These are phyloP conservation scores for Fusarium globosum DNA, from an alignment of 2,329 filamentous ascomycete genomes.

Conservation along the genomic window DNA sequence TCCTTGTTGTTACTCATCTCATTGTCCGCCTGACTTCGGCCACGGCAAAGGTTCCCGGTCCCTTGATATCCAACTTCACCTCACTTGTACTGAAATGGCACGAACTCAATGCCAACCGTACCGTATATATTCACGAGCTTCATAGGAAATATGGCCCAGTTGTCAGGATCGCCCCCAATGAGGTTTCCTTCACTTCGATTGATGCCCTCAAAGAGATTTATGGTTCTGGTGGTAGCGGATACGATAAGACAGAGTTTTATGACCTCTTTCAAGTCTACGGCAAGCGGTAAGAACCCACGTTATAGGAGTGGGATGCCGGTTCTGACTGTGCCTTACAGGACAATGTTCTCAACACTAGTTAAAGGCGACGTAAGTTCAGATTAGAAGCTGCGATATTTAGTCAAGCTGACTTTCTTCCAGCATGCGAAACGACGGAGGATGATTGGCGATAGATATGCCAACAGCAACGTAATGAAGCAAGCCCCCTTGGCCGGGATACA, in stretches of 20 bases:
- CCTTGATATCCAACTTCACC: slow-evolving; percentile 60
- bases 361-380: slow-evolving; percentile 60
- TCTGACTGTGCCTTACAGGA: slow-evolving; percentile 50
- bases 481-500: slow-evolving; percentile 67
- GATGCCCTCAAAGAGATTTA: slow-evolving; percentile 72
- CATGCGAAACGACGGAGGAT: slow-evolving; percentile 72
- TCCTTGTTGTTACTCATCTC: slow-evolving; percentile 45
- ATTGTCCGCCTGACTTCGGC: slow-evolving; percentile 48
- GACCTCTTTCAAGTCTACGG: slow-evolving; percentile 69
- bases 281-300: slow-evolving; percentile 56
- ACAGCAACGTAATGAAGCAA: slow-evolving; percentile 71
- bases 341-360: slow-evolving; percentile 69
- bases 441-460: slow-evolving; percentile 75
- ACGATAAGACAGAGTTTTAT: slow-evolving; percentile 74
- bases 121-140: slow-evolving; percentile 65
- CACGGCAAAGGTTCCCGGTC: slow-evolving; percentile 59
- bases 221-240: slow-evolving; percentile 69
- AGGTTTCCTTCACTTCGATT: slow-evolving; percentile 68
- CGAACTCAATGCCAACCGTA: slow-evolving; percentile 65
- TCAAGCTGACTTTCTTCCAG: slow-evolving; percentile 48
- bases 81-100: slow-evolving; percentile 65
- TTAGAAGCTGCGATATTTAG: background rate
- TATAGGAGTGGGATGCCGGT: no score
- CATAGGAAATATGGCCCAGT: slow-evolving; percentile 67
- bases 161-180: slow-evolving; percentile 67